These are phyloP conservation scores for Rhodomyrtus tomentosa DNA, from an alignment of 345 rosid species.

Conservation along the genomic window DNA sequence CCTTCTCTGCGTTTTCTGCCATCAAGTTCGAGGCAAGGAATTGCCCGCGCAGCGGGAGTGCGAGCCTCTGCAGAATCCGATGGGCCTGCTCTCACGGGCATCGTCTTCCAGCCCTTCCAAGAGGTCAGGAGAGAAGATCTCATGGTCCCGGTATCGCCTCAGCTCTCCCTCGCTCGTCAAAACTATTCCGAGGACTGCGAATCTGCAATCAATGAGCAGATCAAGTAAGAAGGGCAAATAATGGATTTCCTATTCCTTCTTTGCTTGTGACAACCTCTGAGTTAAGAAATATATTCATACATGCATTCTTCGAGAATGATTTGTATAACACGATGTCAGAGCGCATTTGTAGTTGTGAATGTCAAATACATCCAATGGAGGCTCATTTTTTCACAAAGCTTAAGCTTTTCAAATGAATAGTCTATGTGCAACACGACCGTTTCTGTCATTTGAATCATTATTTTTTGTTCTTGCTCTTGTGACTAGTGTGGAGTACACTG, in stretches of 20 bases:
- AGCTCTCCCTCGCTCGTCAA: constrained; percentile 70
- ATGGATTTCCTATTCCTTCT: neutral
- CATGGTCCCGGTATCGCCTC: constrained; percentile 62
- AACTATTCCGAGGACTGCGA: constrained; percentile 53
- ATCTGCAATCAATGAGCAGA: constrained; percentile 78
- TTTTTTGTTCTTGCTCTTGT: neutral
- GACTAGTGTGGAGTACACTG: constrained; percentile 62
- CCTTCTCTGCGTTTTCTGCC: neutral
- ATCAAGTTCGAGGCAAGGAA: constrained; percentile 3
- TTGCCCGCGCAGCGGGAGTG: neutral
- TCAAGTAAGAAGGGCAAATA: constrained; percentile 37
- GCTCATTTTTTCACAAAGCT: neutral
- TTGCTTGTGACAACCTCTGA: neutral
- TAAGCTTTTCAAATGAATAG: neutral
- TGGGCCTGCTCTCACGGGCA: constrained; percentile 31
- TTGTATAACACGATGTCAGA: neutral
- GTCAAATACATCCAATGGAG: neutral
- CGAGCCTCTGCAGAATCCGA: constrained; percentile 12
- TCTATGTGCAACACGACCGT: neutral
- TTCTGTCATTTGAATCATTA: neutral
- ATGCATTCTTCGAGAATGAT: neutral
- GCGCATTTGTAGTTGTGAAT: neutral
- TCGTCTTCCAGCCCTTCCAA: constrained; percentile 69
- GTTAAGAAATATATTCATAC: neutral
- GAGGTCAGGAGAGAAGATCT: constrained; percentile 86